A percentile compares a stretch with the other conserved stretches of the same genome.
Evolutionary conservation across 2,329 filamentous ascomycete species (phyloP).

Genomic region (Ophiostoma himal-ulmi): DNA sequence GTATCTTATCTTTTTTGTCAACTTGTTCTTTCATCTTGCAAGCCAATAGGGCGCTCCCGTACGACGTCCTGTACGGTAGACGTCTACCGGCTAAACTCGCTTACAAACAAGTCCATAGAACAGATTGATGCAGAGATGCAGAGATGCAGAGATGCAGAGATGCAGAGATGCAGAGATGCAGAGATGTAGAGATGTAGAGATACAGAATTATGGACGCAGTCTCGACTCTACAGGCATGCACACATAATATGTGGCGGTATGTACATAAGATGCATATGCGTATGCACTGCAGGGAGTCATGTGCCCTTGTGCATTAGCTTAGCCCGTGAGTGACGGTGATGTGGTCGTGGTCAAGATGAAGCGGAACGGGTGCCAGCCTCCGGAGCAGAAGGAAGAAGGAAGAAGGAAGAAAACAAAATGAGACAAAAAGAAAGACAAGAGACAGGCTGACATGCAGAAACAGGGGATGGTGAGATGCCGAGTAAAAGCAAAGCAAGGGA

Average conservation of each 20-base stretch:
- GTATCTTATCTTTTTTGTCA: background rate
- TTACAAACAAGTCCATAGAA: background rate
- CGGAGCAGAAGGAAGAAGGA: background rate
- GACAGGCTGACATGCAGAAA: background rate
- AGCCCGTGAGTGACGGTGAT: no score
- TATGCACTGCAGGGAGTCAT: slow-evolving; percentile 13
- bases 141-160: background rate
- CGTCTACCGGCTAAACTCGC: background rate
- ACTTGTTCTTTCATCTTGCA: background rate
- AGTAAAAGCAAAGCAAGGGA: background rate
- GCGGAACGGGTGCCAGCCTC: background rate
- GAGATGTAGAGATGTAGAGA: no score
- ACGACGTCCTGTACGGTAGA: background rate
- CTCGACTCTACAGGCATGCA: background rate
- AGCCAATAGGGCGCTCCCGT: background rate
- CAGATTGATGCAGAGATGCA: no score
- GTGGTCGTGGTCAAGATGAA: background rate
- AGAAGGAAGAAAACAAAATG: background rate
- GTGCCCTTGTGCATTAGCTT: background rate
- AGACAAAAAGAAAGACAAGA: background rate
- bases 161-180: background rate
- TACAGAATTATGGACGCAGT: background rate
- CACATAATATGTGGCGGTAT: background rate
- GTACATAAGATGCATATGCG: background rate
- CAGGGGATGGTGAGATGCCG: background rate